Evolutionary conservation across 495 filamentous ascomycete genomes (phyloP).

Genomic region (Echria macrotheca): DNA sequence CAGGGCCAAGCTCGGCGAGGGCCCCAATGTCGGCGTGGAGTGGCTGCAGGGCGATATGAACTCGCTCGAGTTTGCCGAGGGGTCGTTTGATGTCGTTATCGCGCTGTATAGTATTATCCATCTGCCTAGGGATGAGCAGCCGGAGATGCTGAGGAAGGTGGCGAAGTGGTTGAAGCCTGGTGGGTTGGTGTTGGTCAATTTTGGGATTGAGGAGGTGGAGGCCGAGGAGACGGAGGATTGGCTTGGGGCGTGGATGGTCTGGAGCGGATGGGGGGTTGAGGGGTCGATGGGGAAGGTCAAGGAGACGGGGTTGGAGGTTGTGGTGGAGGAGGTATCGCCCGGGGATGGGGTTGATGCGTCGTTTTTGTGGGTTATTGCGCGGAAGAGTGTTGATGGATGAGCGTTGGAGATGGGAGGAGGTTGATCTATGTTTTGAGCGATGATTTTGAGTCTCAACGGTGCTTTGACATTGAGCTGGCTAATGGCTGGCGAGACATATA

Average conservation of each 20-base stretch:
- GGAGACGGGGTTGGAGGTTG: conserved; percentile 23
- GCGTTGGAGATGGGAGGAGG: too few relatives aligned
- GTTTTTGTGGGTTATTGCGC: conserved; percentile 32
- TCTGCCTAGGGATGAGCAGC: conserved; percentile 33
- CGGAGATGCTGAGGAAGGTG: conserved; percentile 24
- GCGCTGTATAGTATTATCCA: conserved; percentile 34
- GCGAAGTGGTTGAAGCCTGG: conserved; percentile 28
- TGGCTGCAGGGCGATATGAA: conserved; percentile 31
- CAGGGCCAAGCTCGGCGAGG: conserved; percentile 11
- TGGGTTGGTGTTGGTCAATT: conserved; percentile 30
- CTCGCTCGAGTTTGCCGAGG: conserved; percentile 17
- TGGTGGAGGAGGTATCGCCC: conserved; percentile 14
- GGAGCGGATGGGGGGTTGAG: conserved; percentile 31
- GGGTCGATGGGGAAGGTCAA: conserved; percentile 20
- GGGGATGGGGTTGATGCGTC: conserved; percentile 22
- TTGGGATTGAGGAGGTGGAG: conserved; percentile 17
- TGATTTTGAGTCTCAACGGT: too few relatives aligned
- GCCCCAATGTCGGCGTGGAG: conserved; percentile 9
- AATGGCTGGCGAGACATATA: too few relatives aligned
- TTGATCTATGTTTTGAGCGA: too few relatives aligned
- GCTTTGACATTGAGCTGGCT: too few relatives aligned
- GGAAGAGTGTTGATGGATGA: too few relatives aligned
- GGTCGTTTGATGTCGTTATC: conserved; percentile 22
- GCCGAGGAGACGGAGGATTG: conserved; percentile 20
- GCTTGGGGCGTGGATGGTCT: conserved; percentile 35